These are phyloP conservation scores for Annulohypoxylon truncatum DNA, from an alignment of 2,329 filamentous ascomycete genomes.

Conservation along the genomic window DNA sequence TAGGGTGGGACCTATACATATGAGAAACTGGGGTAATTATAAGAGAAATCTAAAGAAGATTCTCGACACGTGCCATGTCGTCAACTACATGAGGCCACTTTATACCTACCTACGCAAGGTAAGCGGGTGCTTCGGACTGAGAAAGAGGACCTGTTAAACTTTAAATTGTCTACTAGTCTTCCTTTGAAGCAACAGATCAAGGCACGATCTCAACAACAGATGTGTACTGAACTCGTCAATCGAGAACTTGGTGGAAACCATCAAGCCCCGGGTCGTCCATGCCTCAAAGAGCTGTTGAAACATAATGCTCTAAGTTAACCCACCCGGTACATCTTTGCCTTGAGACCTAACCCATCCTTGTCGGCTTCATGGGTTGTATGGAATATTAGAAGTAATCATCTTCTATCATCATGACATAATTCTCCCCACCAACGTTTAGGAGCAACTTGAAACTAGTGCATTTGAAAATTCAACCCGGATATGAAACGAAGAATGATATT, in stretches of 20 bases:
- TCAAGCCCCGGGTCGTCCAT: too few species aligned
- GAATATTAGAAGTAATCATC: too few species aligned
- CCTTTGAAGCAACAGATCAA: background rate
- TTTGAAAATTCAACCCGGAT: too few species aligned
- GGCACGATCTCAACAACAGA: background rate
- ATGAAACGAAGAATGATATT: too few species aligned
- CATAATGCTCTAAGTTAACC: too few species aligned
- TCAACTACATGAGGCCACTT: background rate
- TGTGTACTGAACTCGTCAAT: background rate
- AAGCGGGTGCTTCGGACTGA: conserved; percentile 13
- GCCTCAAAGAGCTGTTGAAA: too few species aligned
- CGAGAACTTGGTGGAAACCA: background rate
- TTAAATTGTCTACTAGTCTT: conserved; percentile 10
- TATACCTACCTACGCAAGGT: conserved; percentile 2
- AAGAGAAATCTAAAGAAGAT: background rate
- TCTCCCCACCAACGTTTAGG: too few species aligned
- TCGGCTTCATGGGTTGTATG: too few species aligned
- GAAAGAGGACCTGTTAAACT: conserved; percentile 5
- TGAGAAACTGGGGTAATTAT: background rate
- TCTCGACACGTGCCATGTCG: conserved; percentile 1
- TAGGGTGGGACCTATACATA: background rate
- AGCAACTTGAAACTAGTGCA: too few species aligned
- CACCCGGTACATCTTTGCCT: too few species aligned
- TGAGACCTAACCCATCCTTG: too few species aligned
- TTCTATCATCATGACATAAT: too few species aligned